Evolutionary conservation across 306 rosid genomes (phyloP), one percentile per base, ranked within the genome.

Genomic region (Trifolium fragiferum): DNA sequence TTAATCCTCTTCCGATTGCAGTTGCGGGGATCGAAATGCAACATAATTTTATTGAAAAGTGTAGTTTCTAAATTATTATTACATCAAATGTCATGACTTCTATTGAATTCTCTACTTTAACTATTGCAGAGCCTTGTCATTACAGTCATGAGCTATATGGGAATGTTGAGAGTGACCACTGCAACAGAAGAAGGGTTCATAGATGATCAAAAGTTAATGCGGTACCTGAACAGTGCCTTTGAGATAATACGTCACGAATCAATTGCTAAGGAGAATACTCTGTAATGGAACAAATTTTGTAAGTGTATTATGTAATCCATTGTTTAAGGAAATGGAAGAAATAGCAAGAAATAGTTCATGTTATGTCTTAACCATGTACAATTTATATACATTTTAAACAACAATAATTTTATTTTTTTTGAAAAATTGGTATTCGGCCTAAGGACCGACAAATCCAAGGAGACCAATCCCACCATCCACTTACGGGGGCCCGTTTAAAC

Each of bases 101-200:
- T 27, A 27, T 3, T 27, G 6, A 53, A 9, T 9, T 19, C 4
- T 57, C 10, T 57, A 21, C 64, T 15, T 66, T 14, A 6, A 6
- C 41, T 43, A 3, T 73, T 44, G 69, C 61, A 74, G 70, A 74
- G 70, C 46, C 37, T 74, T 6, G 50, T 44, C n/a, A 19, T 74
- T 61, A 16, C 78, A 30, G 61, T 74, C 16, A 46, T 62, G n/a
- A 74, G 78, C 49, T 74, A 74, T 74, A 74, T 74, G 70, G 78
- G 78, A 8, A 32, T 61, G 78, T 18, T 74, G 61, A 61, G 78
- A 46, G 70, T 74, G 35, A 74, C 78, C 13, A 30, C 16, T 18
- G 5, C 40, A 46, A 46, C 70, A 10, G 38, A 74, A 30, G 57
- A 61, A 47, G 78, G 62, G 2, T 61, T 46, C 70, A 61, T 74